phyloP scores from a whole-genome alignment of 2,329 filamentous ascomycete genomes.

The Amphichorda felina region DNA sequence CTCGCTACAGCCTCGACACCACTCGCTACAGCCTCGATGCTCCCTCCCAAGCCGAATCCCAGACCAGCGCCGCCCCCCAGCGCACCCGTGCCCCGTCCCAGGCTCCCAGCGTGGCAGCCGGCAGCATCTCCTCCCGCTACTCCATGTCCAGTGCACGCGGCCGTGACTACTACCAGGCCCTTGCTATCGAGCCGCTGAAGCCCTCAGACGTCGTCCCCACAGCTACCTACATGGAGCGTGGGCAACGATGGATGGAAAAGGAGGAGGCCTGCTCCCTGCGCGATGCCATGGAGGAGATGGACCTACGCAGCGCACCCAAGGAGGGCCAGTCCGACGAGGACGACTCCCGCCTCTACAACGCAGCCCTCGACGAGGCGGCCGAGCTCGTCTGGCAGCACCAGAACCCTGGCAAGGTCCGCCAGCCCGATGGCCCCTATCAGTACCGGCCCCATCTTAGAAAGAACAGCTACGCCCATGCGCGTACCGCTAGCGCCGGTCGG shows the following conservation, averaged over 20 bases:
- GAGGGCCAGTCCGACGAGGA: conserved; percentile 7
- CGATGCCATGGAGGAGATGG: conserved; percentile 63
- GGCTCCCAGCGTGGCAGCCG: conserved; percentile 26
- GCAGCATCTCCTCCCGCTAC: conserved; percentile 37
- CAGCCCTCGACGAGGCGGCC: conserved; percentile 65
- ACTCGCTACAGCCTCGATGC: conserved; percentile 19
- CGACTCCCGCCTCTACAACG: conserved; percentile 51
- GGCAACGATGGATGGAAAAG: conserved; percentile 69
- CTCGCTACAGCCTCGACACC: conserved; percentile 19
- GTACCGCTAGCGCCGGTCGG: conserved; percentile 44
- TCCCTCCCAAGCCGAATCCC: conserved; percentile 15
- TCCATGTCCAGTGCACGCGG: conserved; percentile 31
- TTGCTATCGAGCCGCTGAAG: conserved; percentile 31
- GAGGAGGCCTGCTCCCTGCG: conserved; percentile 62
- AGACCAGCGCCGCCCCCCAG: conserved; percentile 4
- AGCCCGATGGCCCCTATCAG: conserved; percentile 51
- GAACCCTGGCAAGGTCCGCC: conserved; percentile 38
- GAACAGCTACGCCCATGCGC: conserved; percentile 59
- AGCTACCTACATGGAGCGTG: conserved; percentile 60
- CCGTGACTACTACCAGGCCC: conserved; percentile 39
- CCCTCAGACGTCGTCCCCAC: conserved; percentile 52
- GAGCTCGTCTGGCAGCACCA: conserved; percentile 71
- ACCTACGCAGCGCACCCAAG: conserved; percentile 31
- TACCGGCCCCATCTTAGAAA: conserved; percentile 60
- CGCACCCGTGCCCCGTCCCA: conserved; percentile 15